These are phyloP conservation scores for Xylariaceae sp. DNA, from an alignment of 2,329 filamentous ascomycete genomes.

Conservation along the genomic window DNA sequence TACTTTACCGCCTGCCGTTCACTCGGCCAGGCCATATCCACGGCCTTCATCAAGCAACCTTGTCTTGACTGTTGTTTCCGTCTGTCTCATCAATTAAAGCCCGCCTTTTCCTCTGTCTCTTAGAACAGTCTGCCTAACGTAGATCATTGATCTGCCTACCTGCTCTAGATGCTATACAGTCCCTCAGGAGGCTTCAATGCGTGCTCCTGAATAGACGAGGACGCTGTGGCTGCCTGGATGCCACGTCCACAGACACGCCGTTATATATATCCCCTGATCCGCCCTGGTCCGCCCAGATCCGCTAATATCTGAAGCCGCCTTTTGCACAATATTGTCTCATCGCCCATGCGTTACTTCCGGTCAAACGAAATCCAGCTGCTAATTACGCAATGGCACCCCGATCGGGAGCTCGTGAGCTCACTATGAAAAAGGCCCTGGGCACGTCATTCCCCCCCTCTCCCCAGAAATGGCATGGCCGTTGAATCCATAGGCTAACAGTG, in stretches of 20 bases:
- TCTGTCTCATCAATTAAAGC: not conserved
- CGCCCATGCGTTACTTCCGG: not conserved
- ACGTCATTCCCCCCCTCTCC: slow-evolving; percentile 12
- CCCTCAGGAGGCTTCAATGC: not conserved
- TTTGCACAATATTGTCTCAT: not conserved
- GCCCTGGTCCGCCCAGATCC: not conserved
- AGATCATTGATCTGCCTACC: not conserved
- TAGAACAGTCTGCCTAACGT: not conserved
- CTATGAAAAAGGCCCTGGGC: slow-evolving; percentile 26
- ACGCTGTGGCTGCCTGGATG: not conserved
- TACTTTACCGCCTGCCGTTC: too few relatives aligned
- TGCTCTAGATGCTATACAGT: not conserved
- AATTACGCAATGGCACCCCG: slow-evolving; percentile 25
- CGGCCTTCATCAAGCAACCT: not conserved
- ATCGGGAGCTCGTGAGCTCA: slow-evolving; percentile 24
- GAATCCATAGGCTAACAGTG: slow-evolving; percentile 14
- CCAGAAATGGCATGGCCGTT: not conserved
- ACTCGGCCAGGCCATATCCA: not conserved
- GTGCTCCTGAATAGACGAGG: slow-evolving; percentile 4
- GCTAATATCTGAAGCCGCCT: not conserved
- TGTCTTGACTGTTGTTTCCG: not conserved
- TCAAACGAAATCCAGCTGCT: not conserved
- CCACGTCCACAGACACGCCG: not conserved
- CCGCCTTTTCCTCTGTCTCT: not conserved
- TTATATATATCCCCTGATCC: not conserved